Percentiles rank a stretch among this genome's conserved stretches.
phyloP scores from a whole-genome alignment of 2,329 filamentous ascomycete species.

The Hypoxylon sp. region DNA sequence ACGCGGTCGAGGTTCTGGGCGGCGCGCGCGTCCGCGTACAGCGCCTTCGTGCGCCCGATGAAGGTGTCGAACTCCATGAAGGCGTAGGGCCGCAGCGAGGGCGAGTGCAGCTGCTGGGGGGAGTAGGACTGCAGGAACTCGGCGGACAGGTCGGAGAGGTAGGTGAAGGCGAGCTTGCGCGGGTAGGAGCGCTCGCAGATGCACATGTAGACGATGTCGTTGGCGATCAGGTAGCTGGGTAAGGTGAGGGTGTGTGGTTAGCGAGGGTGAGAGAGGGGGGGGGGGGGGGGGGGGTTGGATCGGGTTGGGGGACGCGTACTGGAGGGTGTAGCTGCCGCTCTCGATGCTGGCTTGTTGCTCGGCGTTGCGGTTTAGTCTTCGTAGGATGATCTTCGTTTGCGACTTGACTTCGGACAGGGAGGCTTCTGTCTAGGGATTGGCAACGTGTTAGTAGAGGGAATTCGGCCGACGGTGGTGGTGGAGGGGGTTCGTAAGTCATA shows the following conservation, averaged over 20 bases:
- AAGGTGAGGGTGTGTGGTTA: background rate
- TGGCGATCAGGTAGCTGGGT: slow-evolving; percentile 87
- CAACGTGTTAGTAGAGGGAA: slow-evolving; percentile 46
- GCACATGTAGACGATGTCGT: slow-evolving; percentile 89
- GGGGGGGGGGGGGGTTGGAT: background rate
- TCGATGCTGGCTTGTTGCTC: slow-evolving; percentile 94
- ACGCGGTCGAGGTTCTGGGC: slow-evolving; percentile 93
- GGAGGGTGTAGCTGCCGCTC: slow-evolving; percentile 81
- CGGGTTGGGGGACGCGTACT: slow-evolving; percentile 68
- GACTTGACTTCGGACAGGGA: slow-evolving; percentile 88
- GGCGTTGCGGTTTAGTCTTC: slow-evolving; percentile 87
- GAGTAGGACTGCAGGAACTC: slow-evolving; percentile 93
- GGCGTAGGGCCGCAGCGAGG: slow-evolving; percentile 87
- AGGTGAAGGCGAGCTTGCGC: slow-evolving; percentile 97
- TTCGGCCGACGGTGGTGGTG: background rate
- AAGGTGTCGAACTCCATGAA: slow-evolving; percentile 99
- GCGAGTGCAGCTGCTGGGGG: slow-evolving; percentile 71
- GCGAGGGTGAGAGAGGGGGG: background rate
- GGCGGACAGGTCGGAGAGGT: slow-evolving; percentile 89
- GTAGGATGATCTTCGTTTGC: slow-evolving; percentile 90
- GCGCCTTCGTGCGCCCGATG: slow-evolving; percentile 90
- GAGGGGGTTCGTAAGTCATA: slow-evolving; percentile 28
- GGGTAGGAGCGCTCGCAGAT: slow-evolving; percentile 95
- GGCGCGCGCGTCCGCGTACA: slow-evolving; percentile 92
- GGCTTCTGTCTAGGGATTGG: slow-evolving; percentile 65